phyloP scores from a whole-genome alignment of 352 stramenopile genomes.

The Pythium phragmiticola region DNA sequence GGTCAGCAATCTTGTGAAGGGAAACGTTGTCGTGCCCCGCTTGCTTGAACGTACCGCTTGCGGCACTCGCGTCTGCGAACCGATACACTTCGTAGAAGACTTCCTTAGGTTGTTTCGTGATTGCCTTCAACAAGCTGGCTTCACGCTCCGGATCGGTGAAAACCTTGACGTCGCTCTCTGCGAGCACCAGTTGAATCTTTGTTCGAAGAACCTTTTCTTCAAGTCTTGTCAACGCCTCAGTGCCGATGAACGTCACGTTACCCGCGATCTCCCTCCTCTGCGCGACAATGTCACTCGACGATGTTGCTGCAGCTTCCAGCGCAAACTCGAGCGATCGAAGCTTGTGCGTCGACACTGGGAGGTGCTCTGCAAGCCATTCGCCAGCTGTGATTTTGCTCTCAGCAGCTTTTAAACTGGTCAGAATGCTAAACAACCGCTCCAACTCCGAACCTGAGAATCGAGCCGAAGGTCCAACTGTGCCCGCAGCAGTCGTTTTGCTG shows the following conservation, averaged over 20 bases:
- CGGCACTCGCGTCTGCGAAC: not conserved
- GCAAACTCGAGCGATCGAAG: slow-evolving; percentile 32
- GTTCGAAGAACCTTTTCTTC: slow-evolving; percentile 25
- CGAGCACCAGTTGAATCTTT: slow-evolving; percentile 30
- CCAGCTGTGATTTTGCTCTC: slow-evolving; percentile 32
- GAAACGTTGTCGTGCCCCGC: slow-evolving; percentile 1
- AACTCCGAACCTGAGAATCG: slow-evolving; percentile 25
- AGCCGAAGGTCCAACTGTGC: not conserved
- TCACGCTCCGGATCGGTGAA: slow-evolving; percentile 16
- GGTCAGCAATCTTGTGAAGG: slow-evolving; percentile 28
- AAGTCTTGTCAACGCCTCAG: slow-evolving; percentile 25
- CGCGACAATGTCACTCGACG: not conserved
- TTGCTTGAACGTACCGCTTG: not conserved
- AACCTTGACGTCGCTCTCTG: slow-evolving; percentile 4
- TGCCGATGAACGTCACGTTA: slow-evolving; percentile 26
- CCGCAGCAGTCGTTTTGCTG: not conserved
- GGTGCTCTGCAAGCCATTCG: slow-evolving; percentile 30
- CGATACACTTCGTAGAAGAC: slow-evolving; percentile 39
- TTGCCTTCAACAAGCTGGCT: slow-evolving; percentile 18
- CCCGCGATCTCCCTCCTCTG: not conserved
- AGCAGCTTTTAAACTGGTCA: slow-evolving; percentile 23
- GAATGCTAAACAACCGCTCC: slow-evolving; percentile 26
- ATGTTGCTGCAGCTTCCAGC: slow-evolving; percentile 18
- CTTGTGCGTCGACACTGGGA: slow-evolving; percentile 28
- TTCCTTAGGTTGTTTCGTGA: slow-evolving; percentile 25